These are phyloP conservation scores for Coniferiporia weirii DNA, from an alignment of 1,284 basidiomycete species.

Conservation along the genomic window DNA sequence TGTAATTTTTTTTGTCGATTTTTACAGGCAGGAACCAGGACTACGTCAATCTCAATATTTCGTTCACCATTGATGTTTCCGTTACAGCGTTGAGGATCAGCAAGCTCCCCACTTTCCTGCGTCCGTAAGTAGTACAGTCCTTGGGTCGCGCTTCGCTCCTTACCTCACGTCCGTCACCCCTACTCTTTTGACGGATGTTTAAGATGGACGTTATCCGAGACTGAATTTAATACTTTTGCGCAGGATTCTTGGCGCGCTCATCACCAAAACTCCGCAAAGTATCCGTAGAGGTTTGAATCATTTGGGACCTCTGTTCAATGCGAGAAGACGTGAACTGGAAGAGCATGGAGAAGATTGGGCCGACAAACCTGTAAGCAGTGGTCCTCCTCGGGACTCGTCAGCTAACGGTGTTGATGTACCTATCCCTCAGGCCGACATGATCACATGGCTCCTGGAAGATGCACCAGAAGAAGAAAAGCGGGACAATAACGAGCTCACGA, in stretches of 20 bases:
- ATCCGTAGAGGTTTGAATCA: conserved; percentile 24
- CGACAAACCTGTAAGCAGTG: conserved; percentile 32
- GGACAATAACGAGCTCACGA: conserved; percentile 18
- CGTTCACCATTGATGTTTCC: conserved; percentile 29
- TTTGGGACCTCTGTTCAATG: conserved; percentile 33
- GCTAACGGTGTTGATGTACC: not conserved
- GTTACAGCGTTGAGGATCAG: conserved; percentile 26
- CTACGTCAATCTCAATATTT: conserved; percentile 32
- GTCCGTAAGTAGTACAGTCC: conserved; percentile 1
- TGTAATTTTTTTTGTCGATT: no score
- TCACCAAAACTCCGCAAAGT: conserved; percentile 2
- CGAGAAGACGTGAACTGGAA: conserved; percentile 29
- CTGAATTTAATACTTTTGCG: not conserved
- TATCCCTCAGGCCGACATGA: conserved; percentile 9
- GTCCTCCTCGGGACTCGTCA: not conserved
- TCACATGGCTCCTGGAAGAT: conserved; percentile 17
- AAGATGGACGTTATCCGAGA: no score
- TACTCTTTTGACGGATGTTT: no score
- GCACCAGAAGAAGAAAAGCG: conserved; percentile 13
- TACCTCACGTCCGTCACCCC: no score
- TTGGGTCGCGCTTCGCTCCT: not conserved
- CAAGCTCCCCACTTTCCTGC: conserved; percentile 33
- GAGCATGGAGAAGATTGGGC: conserved; percentile 32
- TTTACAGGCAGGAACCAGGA: conserved; percentile 36
- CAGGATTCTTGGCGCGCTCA: conserved; percentile 7